phyloP scores from a whole-genome alignment of 1,284 basidiomycete genomes.

The Cystobasidiaceae sp. region DNA sequence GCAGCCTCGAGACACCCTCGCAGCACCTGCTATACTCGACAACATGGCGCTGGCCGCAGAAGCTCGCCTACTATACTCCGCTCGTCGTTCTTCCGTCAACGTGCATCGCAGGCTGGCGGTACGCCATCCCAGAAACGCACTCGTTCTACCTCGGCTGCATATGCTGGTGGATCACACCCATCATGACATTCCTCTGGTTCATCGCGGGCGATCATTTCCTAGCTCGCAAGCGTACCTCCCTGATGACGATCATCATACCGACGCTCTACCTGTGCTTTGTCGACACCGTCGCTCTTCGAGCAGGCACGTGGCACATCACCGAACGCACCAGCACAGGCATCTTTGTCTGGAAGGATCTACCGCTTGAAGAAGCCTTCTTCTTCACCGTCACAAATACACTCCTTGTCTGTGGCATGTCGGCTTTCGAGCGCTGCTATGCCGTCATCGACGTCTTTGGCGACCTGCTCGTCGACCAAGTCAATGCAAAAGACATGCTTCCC shows the following conservation, averaged over 20 bases:
- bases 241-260: constrained; percentile 37
- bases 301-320: constrained; percentile 43
- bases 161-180: constrained; percentile 40
- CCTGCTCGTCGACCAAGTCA: no score
- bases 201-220: constrained; percentile 27
- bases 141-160: constrained; percentile 42
- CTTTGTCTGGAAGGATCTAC: constrained; percentile 2
- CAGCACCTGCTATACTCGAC: constrained; percentile 9
- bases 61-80: background rate
- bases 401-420: constrained; percentile 40
- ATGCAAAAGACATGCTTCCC: no score
- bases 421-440: constrained; percentile 31
- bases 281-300: constrained; percentile 41
- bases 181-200: constrained; percentile 38
- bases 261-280: constrained; percentile 43
- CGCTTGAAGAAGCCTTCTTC: constrained; percentile 42
- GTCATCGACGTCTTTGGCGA: constrained; percentile 15
- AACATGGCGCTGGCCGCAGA: background rate
- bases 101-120: constrained; percentile 31
- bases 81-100: constrained; percentile 26
- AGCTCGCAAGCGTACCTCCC: constrained; percentile 22
- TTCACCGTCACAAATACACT: constrained; percentile 43
- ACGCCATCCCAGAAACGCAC: constrained; percentile 32
- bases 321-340: constrained; percentile 40
- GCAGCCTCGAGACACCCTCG: constrained; percentile 34